phyloP scores from a whole-genome alignment of 768 basidiomycete species.

The Asterophora lycoperdoides region DNA sequence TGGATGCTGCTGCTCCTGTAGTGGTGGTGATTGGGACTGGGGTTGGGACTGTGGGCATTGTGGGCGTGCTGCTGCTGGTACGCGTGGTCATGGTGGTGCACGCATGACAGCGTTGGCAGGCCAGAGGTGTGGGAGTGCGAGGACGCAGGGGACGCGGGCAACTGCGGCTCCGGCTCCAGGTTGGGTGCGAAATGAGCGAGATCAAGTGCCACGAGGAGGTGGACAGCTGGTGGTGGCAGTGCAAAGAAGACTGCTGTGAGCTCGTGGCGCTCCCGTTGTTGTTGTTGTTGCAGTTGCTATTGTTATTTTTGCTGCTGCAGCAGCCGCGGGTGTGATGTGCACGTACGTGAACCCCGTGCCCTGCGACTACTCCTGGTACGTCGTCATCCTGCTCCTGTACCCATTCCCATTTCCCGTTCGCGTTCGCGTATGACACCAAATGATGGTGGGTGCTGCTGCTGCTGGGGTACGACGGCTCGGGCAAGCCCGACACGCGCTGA shows the following conservation, averaged over 20 bases:
- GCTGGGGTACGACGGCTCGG: conserved; percentile 37
- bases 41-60: no score
- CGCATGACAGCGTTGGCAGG: conserved; percentile 42
- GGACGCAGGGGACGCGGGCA: conserved; percentile 48
- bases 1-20: neutral
- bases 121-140: conserved; percentile 40
- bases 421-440: conserved; percentile 21
- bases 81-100: conserved; percentile 21
- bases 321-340: conserved; percentile 29
- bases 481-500: conserved; percentile 42
- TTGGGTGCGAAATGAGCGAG: conserved; percentile 55
- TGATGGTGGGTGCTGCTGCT: conserved; percentile 19
- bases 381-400: conserved; percentile 38
- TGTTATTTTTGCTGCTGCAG: conserved; percentile 26
- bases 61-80: no score
- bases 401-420: conserved; percentile 16
- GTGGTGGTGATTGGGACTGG: neutral
- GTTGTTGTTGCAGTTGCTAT: no score
- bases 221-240: no score
- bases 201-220: conserved; percentile 55
- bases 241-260: no score
- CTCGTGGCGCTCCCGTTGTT: no score
- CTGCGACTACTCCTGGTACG: conserved; percentile 42
- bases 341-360: conserved; percentile 34
- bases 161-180: no score